Evolutionary conservation across 306 rosid genomes (phyloP), one percentile per base, ranked within the genome.

Genomic region (Lathyrus sativus): DNA sequence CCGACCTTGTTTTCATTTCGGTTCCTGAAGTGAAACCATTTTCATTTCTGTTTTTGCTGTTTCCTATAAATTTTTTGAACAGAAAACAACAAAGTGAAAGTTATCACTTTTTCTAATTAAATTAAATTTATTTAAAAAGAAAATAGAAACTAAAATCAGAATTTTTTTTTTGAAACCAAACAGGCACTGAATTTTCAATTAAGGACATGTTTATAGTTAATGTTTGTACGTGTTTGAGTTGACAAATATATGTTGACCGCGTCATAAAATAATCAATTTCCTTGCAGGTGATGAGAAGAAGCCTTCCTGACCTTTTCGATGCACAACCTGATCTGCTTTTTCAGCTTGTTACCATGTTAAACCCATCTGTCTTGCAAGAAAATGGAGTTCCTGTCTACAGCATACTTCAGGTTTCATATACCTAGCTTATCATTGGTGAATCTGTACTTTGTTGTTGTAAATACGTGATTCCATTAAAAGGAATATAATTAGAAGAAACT

Each of bases 241-340:
- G 69, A 53, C 61, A 62, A 26, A 45, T 44, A 55, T 63, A 37
- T 75, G 29, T 41, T 78, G 57, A 42, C 50, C 8, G 66, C 41
- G 33, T 59, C 11, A 18, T 42, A 67, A 65, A 58, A 35, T 70
- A 31, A 17, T 70, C 46, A 66, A 29, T 57, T 71, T 84, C 68
- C 33, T 22, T 85, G 78, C 76, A 92, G 98, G 98, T 92, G 79
- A 92, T 92, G 98, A 89, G 85, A 68, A 79, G 82, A 78, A 78
- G 91, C 78, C 98, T 92, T 83, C 98, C 98, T 60, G 98, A 92
- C 87, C 98, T 92, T 77, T 92, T 92, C 54, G 98, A 92, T 56
- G 93, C 93, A 10, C 96, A 92, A 60, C 98, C 98, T 41, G 98
- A 92, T 86, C 84, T 92, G 56, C 98, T 92, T 65, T 92, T 92